A percentile compares a stretch with the other conserved stretches of the same genome.
These are phyloP conservation scores for Monilinia fructicola DNA, from an alignment of 2,329 filamentous ascomycete species.

Conservation along the genomic window DNA sequence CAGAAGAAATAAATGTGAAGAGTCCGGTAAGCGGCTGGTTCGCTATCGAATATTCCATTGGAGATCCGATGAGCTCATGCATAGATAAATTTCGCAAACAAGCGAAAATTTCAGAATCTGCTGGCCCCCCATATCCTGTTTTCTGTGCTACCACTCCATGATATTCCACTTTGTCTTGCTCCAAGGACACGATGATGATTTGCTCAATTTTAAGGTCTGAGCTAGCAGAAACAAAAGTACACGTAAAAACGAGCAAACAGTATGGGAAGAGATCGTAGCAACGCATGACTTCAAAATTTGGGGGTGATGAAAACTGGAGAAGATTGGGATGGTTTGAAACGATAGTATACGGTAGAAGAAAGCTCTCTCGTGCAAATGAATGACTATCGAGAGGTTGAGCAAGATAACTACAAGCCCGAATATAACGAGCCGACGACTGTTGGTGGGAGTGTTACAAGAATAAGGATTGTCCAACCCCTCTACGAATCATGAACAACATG, in stretches of 20 bases:
- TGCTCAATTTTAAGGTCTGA: neutral
- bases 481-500: neutral
- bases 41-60: conserved; percentile 23
- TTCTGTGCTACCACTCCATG: conserved; percentile 12
- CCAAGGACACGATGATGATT: neutral
- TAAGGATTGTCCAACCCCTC: neutral
- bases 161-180: neutral
- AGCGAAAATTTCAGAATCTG: neutral
- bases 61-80: conserved; percentile 15
- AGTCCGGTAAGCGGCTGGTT: conserved; percentile 14
- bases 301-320: neutral
- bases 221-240: neutral
- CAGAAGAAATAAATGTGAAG: conserved; percentile 21
- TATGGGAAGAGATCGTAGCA: neutral
- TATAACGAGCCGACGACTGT: neutral
- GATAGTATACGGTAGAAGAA: neutral
- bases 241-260: neutral
- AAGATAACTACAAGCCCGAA: neutral
- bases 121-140: neutral
- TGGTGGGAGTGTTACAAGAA: neutral
- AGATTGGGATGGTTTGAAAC: neutral
- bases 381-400: neutral
- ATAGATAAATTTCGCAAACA: conserved; percentile 1
- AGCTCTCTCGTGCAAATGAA: neutral
- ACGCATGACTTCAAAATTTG: neutral